phyloP scores from a whole-genome alignment of 2,329 filamentous ascomycete species.

The Pseudocercospora musae region DNA sequence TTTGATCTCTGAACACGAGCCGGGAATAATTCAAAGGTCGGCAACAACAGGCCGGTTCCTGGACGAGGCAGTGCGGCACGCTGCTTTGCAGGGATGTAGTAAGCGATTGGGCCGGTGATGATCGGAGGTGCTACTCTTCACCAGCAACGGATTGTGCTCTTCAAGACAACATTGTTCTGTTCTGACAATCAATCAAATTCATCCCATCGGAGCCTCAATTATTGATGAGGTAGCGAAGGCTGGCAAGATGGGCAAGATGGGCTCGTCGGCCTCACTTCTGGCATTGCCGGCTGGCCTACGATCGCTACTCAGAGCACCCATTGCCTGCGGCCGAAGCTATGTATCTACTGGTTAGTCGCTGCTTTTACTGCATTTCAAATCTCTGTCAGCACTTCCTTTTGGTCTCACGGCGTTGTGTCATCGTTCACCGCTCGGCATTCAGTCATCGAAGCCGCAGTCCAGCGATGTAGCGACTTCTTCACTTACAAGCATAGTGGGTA shows the following conservation, averaged over 20 bases:
- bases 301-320: conserved; percentile 22
- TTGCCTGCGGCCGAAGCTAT: conserved; percentile 15
- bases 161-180: background rate
- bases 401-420: background rate
- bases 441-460: conserved; percentile 3
- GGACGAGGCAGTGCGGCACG: background rate
- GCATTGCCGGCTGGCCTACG: conserved; percentile 21
- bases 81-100: background rate
- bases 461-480: conserved; percentile 1
- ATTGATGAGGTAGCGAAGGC: background rate
- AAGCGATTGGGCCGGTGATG: background rate
- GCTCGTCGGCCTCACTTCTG: conserved; percentile 16
- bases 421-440: background rate
- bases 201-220: background rate
- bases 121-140: background rate
- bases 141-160: background rate
- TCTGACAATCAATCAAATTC: background rate
- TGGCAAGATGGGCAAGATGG: conserved; percentile 16
- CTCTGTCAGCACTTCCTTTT: background rate
- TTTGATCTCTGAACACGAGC: background rate
- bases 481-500: conserved; percentile 6
- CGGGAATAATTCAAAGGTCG: background rate
- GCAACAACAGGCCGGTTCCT: background rate
- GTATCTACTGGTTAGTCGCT: conserved; percentile 23
- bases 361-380: background rate